Base-by-base conservation (phyloP, 495 filamentous ascomycete genomes). In the Podospora australis region DNA sequence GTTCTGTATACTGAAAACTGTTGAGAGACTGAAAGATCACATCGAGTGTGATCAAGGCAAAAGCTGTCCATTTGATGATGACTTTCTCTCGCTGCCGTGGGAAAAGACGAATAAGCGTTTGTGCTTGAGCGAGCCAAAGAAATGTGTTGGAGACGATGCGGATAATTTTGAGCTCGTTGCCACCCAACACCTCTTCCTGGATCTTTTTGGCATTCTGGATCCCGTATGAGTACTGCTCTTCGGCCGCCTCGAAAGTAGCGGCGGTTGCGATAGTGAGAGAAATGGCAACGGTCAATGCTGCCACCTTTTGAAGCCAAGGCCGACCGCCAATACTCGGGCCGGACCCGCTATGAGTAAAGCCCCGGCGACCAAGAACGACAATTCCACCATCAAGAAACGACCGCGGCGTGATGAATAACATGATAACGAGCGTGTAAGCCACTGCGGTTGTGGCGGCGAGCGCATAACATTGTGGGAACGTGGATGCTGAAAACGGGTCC, bases 51-150 rank as follows among this genome's bases (percentile, higher is more conserved):
- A 98, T 96, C 36, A 98, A 77, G 4, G 85, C 87, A 66, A 97
- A 96, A 1, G 90, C 92, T 7, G 88, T 85, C 92, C 92, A 98
- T 69, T 96, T 97, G 70, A 98, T 98, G 59, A 96, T 86, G 17
- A 97, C 80, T 67, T 96, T 97, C 64, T 98, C 92, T 53, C 94
- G 89, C 58, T 96, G 90, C 21, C 92, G 86, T 14, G 94, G 94
- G 58, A 98, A 98, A 0, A 98, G 71, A 39, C 92, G 82, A 59
- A 98, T 96, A 39, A 98, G 70, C 0, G 92, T 98, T 64, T 98
- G 92, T 0, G 94, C 90, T 67, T 98, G 92, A 1, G 92, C 92
- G 45, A 97, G 80, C 92, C 92, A 98, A 9, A 98, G 77, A 57
- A 96, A 96, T 0, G 90, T 87, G 62, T 94, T 88, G 3, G 89